Conservation (phyloP, 768 basidiomycete species). For the Peribolospora baueri region DNA sequence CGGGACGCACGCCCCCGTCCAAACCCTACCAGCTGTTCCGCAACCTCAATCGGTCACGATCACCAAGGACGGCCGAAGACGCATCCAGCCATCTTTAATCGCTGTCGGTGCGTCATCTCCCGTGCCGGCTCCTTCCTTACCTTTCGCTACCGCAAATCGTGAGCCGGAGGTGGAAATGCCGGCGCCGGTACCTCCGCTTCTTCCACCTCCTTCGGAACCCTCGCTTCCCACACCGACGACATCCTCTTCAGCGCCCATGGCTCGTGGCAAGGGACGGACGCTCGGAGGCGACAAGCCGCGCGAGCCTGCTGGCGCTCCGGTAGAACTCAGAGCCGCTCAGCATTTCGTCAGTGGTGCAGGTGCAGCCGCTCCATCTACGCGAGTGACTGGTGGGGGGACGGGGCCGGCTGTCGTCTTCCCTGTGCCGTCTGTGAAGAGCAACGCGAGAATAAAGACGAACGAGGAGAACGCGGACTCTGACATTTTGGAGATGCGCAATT, state of each 20-base stretch:
- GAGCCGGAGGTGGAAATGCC: no score
- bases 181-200: no score
- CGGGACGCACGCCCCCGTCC: neutral
- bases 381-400: constrained; percentile 1
- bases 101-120: constrained; percentile 1
- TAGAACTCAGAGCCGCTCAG: no score
- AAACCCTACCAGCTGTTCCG: constrained; percentile 5
- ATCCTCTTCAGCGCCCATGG: no score
- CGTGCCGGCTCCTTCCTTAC: constrained; percentile 1
- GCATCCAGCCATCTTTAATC: constrained; percentile 27
- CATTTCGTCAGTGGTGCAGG: no score
- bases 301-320: no score
- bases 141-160: no score
- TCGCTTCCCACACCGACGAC: no score
- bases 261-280: no score
- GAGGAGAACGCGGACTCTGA: constrained; percentile 35
- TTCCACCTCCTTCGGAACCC: no score
- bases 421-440: constrained; percentile 36
- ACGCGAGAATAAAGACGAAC: constrained; percentile 25
- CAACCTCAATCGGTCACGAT: constrained; percentile 15
- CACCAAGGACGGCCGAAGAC: constrained; percentile 31
- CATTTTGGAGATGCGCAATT: constrained; percentile 53
- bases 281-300: no score
- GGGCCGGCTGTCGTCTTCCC: constrained; percentile 22
- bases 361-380: no score